Base-by-base conservation (phyloP, 805 yeast genomes). In the Torulaspora gathmanii region DNA sequence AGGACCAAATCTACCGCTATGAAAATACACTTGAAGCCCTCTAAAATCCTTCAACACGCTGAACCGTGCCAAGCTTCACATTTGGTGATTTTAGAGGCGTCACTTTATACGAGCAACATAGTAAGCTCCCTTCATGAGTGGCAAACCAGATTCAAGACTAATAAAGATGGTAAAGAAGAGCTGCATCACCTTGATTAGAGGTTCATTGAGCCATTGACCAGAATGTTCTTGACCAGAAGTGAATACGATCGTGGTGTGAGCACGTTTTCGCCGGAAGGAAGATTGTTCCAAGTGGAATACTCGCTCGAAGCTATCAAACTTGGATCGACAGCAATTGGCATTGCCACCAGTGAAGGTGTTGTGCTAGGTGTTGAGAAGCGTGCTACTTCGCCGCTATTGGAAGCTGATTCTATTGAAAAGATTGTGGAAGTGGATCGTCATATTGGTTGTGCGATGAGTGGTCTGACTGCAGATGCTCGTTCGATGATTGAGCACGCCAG, bases 241-340 rank as follows among this genome's bases (percentile, higher is more conserved):
- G 99, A 93, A 74, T 93, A 93, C 68, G 99, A 93, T 66, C 85
- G 99, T 68, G 99, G 99, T 52, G 99, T 93, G 40, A 85, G 95
- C 61, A 95, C 99, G 7, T 93, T 95, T 68, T 90, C 98, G 1
- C 99, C 99, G 20, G 99, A 95, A 67, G 99, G 99, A 20, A 85
- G 99, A 64, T 73, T 93, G 50, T 93, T 93, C 72, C 99, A 93
- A 70, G 99, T 93, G 35, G 99, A 93, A 67, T 93, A 93, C 67
- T 93, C 99, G 8, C 72, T 93, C 46, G 99, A 93, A 68, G 99
- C 99, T 37, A 93, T 93, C 68, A 93, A 93, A 63, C 75, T 83
- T 49, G 61, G 78, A 51, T 88, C 97, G 35, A 93, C 99, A 1
- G 99, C 99, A 49, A 90, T 93, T 61, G 99, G 99, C 43, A 86